phyloP scores from a whole-genome alignment of 1,139 yeast genomes.

The Debaryomyces nepalensis region DNA sequence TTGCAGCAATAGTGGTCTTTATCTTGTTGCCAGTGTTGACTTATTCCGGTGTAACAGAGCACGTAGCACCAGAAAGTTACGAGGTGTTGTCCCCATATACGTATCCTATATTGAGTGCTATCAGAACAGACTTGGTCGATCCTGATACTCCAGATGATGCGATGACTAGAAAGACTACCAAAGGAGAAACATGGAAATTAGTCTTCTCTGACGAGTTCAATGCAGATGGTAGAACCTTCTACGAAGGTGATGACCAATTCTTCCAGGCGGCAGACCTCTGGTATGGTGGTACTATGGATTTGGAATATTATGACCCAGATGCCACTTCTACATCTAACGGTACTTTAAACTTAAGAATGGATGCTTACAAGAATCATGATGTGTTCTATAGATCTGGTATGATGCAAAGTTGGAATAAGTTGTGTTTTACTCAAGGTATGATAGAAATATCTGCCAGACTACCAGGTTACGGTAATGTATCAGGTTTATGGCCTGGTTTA shows the following conservation, averaged over 20 bases:
- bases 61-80: constrained; percentile 33
- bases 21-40: constrained; percentile 76
- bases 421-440: constrained; percentile 79
- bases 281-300: constrained; percentile 79
- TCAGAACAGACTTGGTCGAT: constrained; percentile 67
- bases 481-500: constrained; percentile 89
- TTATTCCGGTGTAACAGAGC: constrained; percentile 62
- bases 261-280: constrained; percentile 78
- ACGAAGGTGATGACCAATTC: constrained; percentile 82
- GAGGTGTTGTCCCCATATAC: constrained; percentile 58
- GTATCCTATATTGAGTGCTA: constrained; percentile 64
- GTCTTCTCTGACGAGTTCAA: constrained; percentile 86
- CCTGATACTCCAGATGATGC: constrained; percentile 77
- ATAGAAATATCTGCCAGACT: constrained; percentile 71
- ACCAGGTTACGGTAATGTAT: constrained; percentile 69
- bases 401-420: constrained; percentile 83
- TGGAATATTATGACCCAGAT: constrained; percentile 91
- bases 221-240: constrained; percentile 81
- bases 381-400: constrained; percentile 81
- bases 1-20: constrained; percentile 67
- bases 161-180: constrained; percentile 43
- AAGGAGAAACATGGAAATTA: constrained; percentile 69
- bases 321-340: constrained; percentile 74
- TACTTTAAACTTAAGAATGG: constrained; percentile 65
- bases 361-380: constrained; percentile 72